Conservation (phyloP, 106 monocot genomes). For the Dioscorea zingiberensis region DNA sequence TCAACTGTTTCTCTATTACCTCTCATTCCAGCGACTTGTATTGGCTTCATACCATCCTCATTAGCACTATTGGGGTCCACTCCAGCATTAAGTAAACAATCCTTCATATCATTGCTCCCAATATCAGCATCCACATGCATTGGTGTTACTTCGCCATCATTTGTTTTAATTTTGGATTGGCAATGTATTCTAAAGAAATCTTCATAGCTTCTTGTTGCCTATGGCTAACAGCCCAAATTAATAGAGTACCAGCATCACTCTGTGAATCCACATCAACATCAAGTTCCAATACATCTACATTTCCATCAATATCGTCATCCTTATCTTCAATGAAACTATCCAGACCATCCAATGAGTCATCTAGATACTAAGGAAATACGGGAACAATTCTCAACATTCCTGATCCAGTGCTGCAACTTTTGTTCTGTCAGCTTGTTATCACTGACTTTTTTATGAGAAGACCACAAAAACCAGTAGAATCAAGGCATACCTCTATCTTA, state of each 20-base stretch:
- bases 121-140: conserved; percentile 87
- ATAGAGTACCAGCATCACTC: conserved; percentile 94
- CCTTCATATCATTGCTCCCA: conserved; percentile 57
- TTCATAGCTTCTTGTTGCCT: conserved; percentile 61
- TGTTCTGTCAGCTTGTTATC: conserved; percentile 70
- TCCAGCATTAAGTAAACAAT: conserved; percentile 76
- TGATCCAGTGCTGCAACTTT: conserved; percentile 68
- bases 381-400: conserved; percentile 92
- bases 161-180: conserved; percentile 68
- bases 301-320: conserved; percentile 36
- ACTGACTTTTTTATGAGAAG: conserved; percentile 91
- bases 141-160: conserved; percentile 85
- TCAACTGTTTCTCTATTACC: conserved; percentile 62
- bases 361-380: conserved; percentile 84
- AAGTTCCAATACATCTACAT: conserved; percentile 39
- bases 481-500: conserved; percentile 65
- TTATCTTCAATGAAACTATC: conserved; percentile 46
- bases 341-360: conserved; percentile 77
- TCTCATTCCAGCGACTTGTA: conserved; percentile 83
- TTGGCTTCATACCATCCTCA: conserved; percentile 84
- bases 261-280: conserved; percentile 74
- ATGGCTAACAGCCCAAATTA: conserved; percentile 95
- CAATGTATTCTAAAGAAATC: conserved; percentile 66
- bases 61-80: conserved; percentile 65
- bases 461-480: conserved; percentile 87